These are phyloP conservation scores for Protomyces gravidus DNA, from an alignment of 1,139 yeast genomes.

Conservation along the genomic window DNA sequence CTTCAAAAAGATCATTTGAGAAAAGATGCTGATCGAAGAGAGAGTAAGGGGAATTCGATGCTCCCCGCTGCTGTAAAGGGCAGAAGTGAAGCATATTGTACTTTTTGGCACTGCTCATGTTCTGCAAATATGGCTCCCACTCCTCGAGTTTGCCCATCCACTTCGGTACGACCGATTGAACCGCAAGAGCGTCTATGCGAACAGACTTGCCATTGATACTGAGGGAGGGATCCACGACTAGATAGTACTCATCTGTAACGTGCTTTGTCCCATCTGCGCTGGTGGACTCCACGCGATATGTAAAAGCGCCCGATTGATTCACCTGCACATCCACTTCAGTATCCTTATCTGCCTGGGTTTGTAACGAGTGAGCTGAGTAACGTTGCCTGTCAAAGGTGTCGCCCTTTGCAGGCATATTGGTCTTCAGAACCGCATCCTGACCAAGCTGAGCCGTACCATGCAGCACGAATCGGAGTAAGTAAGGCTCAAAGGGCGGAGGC, in stretches of 20 bases:
- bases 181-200: constrained; percentile 72
- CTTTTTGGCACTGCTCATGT: constrained; percentile 60
- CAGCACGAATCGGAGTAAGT: constrained; percentile 56
- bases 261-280: background rate
- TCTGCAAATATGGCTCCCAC: constrained; percentile 65
- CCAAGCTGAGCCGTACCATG: constrained; percentile 72
- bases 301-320: constrained; percentile 72
- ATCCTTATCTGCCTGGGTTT: constrained; percentile 47
- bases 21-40: constrained; percentile 77
- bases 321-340: constrained; percentile 58
- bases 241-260: constrained; percentile 52
- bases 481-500: constrained; percentile 52
- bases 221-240: constrained; percentile 77
- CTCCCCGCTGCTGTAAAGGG: constrained; percentile 85
- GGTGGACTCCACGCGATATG: constrained; percentile 41
- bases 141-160: constrained; percentile 68
- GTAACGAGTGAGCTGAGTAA: constrained; percentile 52
- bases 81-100: constrained; percentile 96
- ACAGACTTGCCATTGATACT: constrained; percentile 53
- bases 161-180: constrained; percentile 83
- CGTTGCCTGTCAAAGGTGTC: constrained; percentile 53
- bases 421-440: constrained; percentile 65
- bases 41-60: constrained; percentile 86
- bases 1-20: constrained; percentile 61
- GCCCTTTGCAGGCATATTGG: constrained; percentile 61